Percentiles rank a stretch among this genome's conserved stretches.
These are phyloP conservation scores for Axilococcus clingmanii DNA, from an alignment of 139 green algal species.

Conservation along the genomic window DNA sequence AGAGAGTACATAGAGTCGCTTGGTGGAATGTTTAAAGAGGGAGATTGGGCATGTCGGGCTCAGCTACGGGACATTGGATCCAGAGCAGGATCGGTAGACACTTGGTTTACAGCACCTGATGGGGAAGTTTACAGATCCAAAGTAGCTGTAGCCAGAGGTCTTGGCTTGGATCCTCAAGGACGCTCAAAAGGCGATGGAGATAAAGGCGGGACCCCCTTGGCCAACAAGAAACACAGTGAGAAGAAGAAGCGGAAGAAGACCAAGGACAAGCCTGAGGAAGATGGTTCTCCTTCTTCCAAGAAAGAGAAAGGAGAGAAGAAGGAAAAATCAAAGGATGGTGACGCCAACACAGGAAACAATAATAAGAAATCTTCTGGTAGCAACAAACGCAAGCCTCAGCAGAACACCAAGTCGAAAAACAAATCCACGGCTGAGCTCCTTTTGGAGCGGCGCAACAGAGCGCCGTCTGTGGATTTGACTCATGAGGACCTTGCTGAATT, in stretches of 20 bases:
- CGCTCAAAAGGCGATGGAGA: slow-evolving; percentile 6
- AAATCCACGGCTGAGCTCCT: too few relatives aligned
- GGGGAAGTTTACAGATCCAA: slow-evolving; percentile 21
- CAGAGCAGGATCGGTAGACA: slow-evolving; percentile 14
- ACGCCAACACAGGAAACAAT: background rate
- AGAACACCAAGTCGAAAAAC: too few relatives aligned
- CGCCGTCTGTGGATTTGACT: slow-evolving; percentile 1
- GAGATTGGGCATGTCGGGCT: slow-evolving; percentile 14
- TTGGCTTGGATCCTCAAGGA: slow-evolving; percentile 2
- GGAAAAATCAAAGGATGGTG: too few relatives aligned
- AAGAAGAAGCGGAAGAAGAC: background rate
- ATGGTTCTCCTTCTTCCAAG: too few relatives aligned
- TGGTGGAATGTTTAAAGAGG: slow-evolving; percentile 14
- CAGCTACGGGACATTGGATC: slow-evolving; percentile 16
- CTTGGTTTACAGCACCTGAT: slow-evolving; percentile 14
- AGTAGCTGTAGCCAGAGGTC: slow-evolving; percentile 14
- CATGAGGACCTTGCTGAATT: slow-evolving; percentile 17
- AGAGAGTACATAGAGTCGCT: slow-evolving; percentile 19
- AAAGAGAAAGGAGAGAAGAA: too few relatives aligned
- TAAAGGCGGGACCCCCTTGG: background rate
- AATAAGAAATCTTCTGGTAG: background rate
- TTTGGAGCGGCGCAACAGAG: background rate
- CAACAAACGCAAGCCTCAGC: too few relatives aligned
- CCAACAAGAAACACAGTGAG: background rate
- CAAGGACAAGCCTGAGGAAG: too few relatives aligned